Conservation (phyloP, 2,329 filamentous ascomycete species). For the Furcasterigmium sp. region DNA sequence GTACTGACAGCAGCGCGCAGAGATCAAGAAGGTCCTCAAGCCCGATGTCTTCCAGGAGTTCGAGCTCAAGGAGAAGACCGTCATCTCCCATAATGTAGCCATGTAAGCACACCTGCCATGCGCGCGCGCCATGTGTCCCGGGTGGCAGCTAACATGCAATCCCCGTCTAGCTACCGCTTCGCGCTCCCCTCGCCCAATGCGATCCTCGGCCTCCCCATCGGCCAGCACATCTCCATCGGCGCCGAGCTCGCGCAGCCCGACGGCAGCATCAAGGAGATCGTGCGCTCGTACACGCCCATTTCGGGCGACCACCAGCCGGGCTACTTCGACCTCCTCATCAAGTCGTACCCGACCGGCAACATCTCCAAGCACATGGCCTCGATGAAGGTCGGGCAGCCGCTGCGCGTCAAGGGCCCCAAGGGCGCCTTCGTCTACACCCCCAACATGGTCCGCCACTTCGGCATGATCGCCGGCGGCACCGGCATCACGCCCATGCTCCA, state of each 20-base stretch:
- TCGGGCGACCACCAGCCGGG: slow-evolving; percentile 84
- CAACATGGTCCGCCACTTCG: slow-evolving; percentile 94
- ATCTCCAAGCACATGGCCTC: slow-evolving; percentile 90
- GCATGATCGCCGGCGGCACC: slow-evolving; percentile 96
- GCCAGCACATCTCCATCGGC: slow-evolving; percentile 96
- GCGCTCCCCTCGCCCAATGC: slow-evolving; percentile 69
- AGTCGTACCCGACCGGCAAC: slow-evolving; percentile 95
- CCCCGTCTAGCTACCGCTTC: slow-evolving; percentile 73
- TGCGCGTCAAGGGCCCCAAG: slow-evolving; percentile 91
- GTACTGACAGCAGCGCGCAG: slow-evolving; percentile 32
- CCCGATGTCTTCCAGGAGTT: slow-evolving; percentile 87
- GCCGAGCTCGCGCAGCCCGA: slow-evolving; percentile 64
- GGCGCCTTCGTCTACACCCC: slow-evolving; percentile 96
- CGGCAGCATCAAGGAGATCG: slow-evolving; percentile 74
- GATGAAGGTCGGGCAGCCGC: slow-evolving; percentile 76
- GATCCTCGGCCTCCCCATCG: slow-evolving; percentile 93
- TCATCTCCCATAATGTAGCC: slow-evolving; percentile 96
- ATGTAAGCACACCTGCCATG: slow-evolving; percentile 63
- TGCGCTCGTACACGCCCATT: slow-evolving; percentile 89
- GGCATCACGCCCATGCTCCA: slow-evolving; percentile 99
- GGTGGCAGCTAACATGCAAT: neutral
- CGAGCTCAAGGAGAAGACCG: slow-evolving; percentile 87
- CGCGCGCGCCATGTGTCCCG: neutral
- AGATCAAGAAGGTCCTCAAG: slow-evolving; percentile 77
- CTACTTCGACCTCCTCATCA: slow-evolving; percentile 94